Evolutionary conservation across 352 stramenopile species (phyloP), one percentile per base, ranked within the genome.

Genomic region (Pythium coloratum): DNA sequence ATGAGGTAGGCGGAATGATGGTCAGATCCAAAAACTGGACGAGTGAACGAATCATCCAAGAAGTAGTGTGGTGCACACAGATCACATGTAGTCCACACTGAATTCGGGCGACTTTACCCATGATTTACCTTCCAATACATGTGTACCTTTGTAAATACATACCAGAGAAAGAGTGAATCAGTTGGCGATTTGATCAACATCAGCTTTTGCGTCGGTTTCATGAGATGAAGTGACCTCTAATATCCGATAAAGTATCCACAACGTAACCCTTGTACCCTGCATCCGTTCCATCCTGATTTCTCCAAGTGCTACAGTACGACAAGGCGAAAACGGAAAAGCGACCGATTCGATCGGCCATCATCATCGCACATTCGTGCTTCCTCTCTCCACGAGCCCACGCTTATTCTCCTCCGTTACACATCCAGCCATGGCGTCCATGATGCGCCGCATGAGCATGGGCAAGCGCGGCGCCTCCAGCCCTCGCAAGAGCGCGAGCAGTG

Each of bases 401-500:
- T 44, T 44, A 44, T 44, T 44, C 38, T 14, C 4, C 38, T 44
- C 38, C 38, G 38, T 44, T 44, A 44, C 38, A 44, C 13, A 44
- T 14, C 13, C 38, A 44, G 38, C 38, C 38, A 44, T 44, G 38
- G 38, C 38, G 40, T 42, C 47, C 16, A 69, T 68, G 44, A 61
- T 58, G 55, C 67, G 60, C 46, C 60, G 67, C 33, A 65, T 73
- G 60, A 73, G 67, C 44, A 65, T 66, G 60, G 55, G 67, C 59
- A 63, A 59, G 51, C 38, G 53, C 28, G 54, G 46, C 26, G 33
- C 42, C 59, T 38, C 16, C 14, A 60, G 59, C 20, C 51, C 53
- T 2, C 58, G 66, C 54, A 24, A 42, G 28, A 70, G 69, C 57
- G 36, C 46, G 28, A 67, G 50, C 33, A 70, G 69, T 51, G 36